Evolutionary conservation across 257 asterid species (phyloP).

Genomic region (Perilla frutescens): DNA sequence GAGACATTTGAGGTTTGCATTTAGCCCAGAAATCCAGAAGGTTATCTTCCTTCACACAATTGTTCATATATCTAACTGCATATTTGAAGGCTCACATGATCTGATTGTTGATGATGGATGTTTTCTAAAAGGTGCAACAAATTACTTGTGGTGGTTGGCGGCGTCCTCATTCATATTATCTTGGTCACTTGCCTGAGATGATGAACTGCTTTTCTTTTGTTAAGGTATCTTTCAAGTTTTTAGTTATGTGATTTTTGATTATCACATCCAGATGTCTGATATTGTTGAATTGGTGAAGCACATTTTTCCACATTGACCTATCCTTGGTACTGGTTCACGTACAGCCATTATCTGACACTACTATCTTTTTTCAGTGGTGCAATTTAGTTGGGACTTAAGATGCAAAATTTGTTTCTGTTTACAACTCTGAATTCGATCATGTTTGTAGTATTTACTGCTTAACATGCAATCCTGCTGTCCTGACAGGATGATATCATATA

Average conservation of each 20-base stretch:
- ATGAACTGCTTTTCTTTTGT: conserved; percentile 90
- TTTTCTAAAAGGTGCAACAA: conserved; percentile 65
- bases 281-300: background rate
- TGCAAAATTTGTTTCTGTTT: conserved; percentile 20
- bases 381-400: conserved; percentile 9
- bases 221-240: conserved; percentile 58
- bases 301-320: background rate
- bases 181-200: conserved; percentile 78
- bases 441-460: conserved; percentile 20
- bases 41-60: conserved; percentile 28
- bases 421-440: conserved; percentile 21
- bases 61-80: conserved; percentile 14
- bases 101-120: conserved; percentile 34
- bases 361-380: conserved; percentile 18
- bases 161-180: conserved; percentile 93
- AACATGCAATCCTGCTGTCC: conserved; percentile 27
- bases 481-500: conserved; percentile 81
- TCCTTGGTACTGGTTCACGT: background rate
- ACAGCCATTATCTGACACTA: background rate
- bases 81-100: conserved; percentile 25
- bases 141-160: conserved; percentile 98
- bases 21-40: conserved; percentile 7
- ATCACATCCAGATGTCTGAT: conserved; percentile 17
- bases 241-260: conserved; percentile 20
- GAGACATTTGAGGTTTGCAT: background rate